Percentiles rank a stretch among this genome's conserved stretches.
Evolutionary conservation across 192 early-diverging fungal species (phyloP).

Genomic region (Backusella circina): DNA sequence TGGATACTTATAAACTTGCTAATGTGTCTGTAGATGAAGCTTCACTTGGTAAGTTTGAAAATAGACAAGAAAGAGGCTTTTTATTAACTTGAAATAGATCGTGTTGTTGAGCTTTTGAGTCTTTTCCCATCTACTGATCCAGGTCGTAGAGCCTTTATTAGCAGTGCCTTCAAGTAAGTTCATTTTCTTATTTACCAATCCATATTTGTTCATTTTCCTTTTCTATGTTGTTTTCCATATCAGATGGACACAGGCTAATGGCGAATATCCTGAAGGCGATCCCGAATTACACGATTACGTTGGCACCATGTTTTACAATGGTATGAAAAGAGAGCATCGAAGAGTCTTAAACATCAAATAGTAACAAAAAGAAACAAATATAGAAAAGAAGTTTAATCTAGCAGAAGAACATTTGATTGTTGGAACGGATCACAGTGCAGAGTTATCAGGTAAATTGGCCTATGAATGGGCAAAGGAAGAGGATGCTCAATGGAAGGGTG

Average conservation of each 20-base stretch:
- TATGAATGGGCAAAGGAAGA: conserved; percentile 72
- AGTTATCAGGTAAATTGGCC: conserved; percentile 67
- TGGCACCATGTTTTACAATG: conserved; percentile 65
- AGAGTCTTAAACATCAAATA: not conserved
- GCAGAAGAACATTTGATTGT: conserved; percentile 86
- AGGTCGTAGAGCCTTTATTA: conserved; percentile 50
- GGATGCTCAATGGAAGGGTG: conserved; percentile 62
- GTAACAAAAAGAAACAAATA: not conserved
- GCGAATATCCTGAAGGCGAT: conserved; percentile 60
- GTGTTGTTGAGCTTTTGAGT: conserved; percentile 63
- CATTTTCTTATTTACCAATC: too few species aligned
- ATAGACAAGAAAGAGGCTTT: not conserved
- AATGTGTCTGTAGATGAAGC: conserved; percentile 65
- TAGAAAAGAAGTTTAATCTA: conserved; percentile 54
- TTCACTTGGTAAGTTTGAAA: conserved; percentile 51
- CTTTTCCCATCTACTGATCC: conserved; percentile 50
- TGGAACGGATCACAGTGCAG: conserved; percentile 79
- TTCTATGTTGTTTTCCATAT: not conserved
- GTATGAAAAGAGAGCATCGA: conserved; percentile 25
- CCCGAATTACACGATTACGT: conserved; percentile 70
- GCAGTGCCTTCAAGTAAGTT: conserved; percentile 49
- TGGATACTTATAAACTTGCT: conserved; percentile 76
- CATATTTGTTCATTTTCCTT: too few species aligned
- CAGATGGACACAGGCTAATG: conserved; percentile 61
- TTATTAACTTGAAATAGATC: conserved; percentile 29